A percentile compares a stretch with the other conserved stretches of the same genome.
phyloP scores from a whole-genome alignment of 106 monocot species.

The Dendrobium nobile region DNA sequence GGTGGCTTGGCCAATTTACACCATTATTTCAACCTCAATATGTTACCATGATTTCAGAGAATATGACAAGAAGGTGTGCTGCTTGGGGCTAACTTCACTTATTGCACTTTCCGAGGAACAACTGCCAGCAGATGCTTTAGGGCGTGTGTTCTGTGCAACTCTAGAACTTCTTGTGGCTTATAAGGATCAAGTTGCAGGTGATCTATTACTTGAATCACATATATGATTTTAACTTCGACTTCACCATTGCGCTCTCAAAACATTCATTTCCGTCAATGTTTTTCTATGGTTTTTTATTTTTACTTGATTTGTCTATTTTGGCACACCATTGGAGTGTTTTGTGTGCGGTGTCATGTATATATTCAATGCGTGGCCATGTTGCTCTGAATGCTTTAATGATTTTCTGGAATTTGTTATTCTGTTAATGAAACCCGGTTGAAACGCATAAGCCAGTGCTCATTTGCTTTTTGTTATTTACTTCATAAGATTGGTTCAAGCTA shows the following conservation, averaged over 20 bases:
- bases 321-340: background rate
- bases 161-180: slow-evolving; percentile 83
- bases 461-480: background rate
- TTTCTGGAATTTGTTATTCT: too few species aligned
- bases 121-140: slow-evolving; percentile 69
- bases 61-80: slow-evolving; percentile 96
- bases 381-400: too few species aligned
- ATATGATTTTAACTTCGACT: background rate
- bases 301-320: background rate
- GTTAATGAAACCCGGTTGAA: background rate
- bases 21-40: background rate
- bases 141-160: slow-evolving; percentile 66
- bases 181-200: slow-evolving; percentile 97
- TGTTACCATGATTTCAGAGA: slow-evolving; percentile 45
- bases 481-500: background rate
- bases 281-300: background rate
- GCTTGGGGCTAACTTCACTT: slow-evolving; percentile 91
- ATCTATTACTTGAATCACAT: slow-evolving; percentile 4
- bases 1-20: background rate
- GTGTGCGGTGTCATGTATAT: background rate
- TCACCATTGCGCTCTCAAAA: background rate
- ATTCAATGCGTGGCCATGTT: background rate
- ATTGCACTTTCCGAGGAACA: slow-evolving; percentile 63
- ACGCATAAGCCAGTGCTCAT: background rate
- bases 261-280: background rate